phyloP scores from a whole-genome alignment of 208 protist genomes.

The Trypanosoma brucei region DNA sequence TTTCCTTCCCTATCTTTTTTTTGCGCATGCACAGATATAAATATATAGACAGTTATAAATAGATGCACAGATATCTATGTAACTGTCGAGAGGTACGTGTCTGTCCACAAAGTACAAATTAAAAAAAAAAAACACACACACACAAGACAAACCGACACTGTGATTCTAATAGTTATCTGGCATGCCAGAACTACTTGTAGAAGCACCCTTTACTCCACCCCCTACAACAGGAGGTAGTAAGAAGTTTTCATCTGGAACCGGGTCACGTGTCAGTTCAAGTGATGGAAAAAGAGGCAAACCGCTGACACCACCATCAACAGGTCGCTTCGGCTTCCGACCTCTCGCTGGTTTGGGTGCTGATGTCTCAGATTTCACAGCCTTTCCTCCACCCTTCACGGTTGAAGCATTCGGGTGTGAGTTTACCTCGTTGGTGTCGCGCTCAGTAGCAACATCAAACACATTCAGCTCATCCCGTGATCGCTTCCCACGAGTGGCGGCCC shows the following conservation, averaged over 20 bases:
- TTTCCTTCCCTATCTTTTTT: too few relatives aligned
- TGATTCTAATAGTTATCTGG: too few relatives aligned
- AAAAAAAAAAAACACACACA: not conserved
- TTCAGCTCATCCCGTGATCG: conserved; percentile 2
- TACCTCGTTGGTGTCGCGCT: conserved; percentile 2
- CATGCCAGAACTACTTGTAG: too few relatives aligned
- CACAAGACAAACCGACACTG: too few relatives aligned
- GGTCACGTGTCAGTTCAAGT: conserved; percentile 16
- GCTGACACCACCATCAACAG: not conserved
- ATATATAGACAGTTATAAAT: not conserved
- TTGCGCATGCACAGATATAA: not conserved
- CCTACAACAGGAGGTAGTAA: not conserved
- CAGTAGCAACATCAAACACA: conserved; percentile 4
- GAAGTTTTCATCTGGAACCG: conserved; percentile 7
- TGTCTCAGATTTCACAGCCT: not conserved
- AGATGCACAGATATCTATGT: not conserved
- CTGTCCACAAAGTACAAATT: not conserved
- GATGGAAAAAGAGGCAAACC: conserved; percentile 5
- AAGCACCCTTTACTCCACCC: not conserved
- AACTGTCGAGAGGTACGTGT: not conserved
- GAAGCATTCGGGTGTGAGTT: not conserved
- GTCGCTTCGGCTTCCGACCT: conserved; percentile 6
- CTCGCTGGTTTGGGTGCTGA: conserved; percentile 9
- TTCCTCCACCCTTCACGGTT: not conserved
- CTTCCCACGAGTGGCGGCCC: not conserved